phyloP scores from a whole-genome alignment of 2,329 filamentous ascomycete species.

The Trematosphaeria pertusa region DNA sequence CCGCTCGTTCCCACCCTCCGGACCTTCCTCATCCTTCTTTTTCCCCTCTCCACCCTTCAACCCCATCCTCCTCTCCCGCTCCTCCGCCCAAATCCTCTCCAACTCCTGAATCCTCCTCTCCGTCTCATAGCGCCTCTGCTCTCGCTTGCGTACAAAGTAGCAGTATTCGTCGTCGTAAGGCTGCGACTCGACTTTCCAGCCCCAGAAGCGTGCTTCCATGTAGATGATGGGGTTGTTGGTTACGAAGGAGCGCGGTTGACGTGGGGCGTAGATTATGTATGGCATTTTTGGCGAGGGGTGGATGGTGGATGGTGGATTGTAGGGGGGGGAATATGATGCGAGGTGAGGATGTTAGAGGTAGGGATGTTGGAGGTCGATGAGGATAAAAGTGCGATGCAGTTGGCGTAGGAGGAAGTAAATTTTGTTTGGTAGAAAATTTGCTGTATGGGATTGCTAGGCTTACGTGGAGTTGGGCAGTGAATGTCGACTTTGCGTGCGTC shows the following conservation, averaged over 20 bases:
- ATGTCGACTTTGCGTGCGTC: no score
- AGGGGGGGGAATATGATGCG: no score
- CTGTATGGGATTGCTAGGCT: no score
- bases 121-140: constrained; percentile 1
- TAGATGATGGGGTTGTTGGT: constrained; percentile 11
- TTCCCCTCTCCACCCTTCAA: background rate
- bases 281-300: no score
- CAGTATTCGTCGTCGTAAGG: background rate
- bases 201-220: constrained; percentile 6
- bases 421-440: no score
- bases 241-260: constrained; percentile 1
- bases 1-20: background rate
- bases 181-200: constrained; percentile 1
- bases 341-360: no score
- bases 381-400: no score
- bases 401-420: no score
- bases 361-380: no score
- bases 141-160: constrained; percentile 1
- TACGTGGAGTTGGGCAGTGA: no score
- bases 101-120: constrained; percentile 1
- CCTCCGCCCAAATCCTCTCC: constrained; percentile 11
- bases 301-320: no score
- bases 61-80: constrained; percentile 2
- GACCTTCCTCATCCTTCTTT: background rate
- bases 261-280: constrained; percentile 3